Evolutionary conservation across 2,329 filamentous ascomycete genomes (phyloP).

Genomic region (Neofusicoccum parvum): DNA sequence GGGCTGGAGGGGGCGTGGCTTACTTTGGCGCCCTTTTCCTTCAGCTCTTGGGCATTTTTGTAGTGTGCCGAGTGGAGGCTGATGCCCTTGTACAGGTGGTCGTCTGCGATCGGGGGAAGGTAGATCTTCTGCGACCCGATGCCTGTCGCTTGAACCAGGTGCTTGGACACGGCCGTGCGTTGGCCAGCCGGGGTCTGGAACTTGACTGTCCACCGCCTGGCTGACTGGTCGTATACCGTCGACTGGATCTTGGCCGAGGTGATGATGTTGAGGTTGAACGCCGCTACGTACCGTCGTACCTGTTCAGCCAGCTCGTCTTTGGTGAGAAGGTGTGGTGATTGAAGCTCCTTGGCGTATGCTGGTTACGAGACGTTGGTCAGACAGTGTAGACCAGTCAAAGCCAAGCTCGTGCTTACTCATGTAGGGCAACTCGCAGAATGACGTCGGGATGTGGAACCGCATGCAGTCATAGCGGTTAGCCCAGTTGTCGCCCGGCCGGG

Average conservation of each 20-base stretch:
- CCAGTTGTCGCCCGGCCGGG: conserved; percentile 45
- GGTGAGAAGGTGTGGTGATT: conserved; percentile 24
- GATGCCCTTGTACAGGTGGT: conserved; percentile 28
- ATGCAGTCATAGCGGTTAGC: conserved; percentile 40
- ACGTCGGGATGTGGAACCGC: conserved; percentile 43
- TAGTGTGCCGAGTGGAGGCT: conserved; percentile 31
- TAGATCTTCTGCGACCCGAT: conserved; percentile 25
- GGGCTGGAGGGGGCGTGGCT: conserved; percentile 15
- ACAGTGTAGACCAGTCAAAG: too few relatives aligned
- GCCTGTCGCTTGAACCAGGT: conserved; percentile 27
- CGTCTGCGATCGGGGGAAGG: conserved; percentile 28
- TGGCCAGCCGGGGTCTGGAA: conserved; percentile 23
- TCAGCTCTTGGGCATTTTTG: conserved; percentile 26
- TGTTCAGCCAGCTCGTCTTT: conserved; percentile 25
- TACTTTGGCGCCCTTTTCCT: conserved; percentile 27
- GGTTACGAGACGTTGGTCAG: conserved; percentile 1
- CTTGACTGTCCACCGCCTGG: conserved; percentile 31
- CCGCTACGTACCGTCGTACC: conserved; percentile 24
- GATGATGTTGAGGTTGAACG: conserved; percentile 39
- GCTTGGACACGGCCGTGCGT: conserved; percentile 24
- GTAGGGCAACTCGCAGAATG: conserved; percentile 41
- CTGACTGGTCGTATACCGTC: conserved; percentile 28
- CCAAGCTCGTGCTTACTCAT: conserved; percentile 27
- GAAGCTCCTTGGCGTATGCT: not conserved
- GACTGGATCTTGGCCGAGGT: conserved; percentile 30